Conservation (phyloP, 169 alveolate genomes). For the Eimeria maxima region DNA sequence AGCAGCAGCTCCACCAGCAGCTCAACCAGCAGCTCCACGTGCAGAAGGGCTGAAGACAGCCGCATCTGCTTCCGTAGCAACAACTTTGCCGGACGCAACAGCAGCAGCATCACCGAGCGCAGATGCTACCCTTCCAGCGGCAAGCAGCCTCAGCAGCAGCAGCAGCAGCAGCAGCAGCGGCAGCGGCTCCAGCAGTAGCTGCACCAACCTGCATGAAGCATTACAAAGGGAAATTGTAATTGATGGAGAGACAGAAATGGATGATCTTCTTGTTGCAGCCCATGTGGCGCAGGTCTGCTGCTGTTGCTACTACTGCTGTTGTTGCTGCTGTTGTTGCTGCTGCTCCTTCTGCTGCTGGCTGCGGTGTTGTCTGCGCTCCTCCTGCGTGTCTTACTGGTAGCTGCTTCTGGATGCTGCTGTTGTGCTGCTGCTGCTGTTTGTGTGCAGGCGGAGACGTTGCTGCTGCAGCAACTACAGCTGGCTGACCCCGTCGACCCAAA, state of each 20-base stretch:
- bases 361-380: no score
- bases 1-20: no score
- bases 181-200: slow-evolving; percentile 5
- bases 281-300: slow-evolving; percentile 60
- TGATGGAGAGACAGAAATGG: slow-evolving; percentile 66
- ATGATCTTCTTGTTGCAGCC: slow-evolving; percentile 64
- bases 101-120: slow-evolving; percentile 5
- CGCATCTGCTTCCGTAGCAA: neutral
- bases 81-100: neutral
- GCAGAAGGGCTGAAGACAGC: neutral
- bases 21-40: no score
- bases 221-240: slow-evolving; percentile 52
- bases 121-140: neutral
- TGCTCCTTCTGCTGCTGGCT: no score
- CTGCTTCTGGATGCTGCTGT: no score
- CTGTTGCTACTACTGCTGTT: no score
- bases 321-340: no score
- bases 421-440: no score
- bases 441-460: no score
- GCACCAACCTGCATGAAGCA: slow-evolving; percentile 1
- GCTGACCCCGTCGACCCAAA: no score
- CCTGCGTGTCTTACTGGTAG: no score
- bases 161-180: slow-evolving; percentile 13
- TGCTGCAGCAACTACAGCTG: no score
- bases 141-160: slow-evolving; percentile 18